phyloP scores from a whole-genome alignment of 306 rosid species.

The Argentina anserina region DNA sequence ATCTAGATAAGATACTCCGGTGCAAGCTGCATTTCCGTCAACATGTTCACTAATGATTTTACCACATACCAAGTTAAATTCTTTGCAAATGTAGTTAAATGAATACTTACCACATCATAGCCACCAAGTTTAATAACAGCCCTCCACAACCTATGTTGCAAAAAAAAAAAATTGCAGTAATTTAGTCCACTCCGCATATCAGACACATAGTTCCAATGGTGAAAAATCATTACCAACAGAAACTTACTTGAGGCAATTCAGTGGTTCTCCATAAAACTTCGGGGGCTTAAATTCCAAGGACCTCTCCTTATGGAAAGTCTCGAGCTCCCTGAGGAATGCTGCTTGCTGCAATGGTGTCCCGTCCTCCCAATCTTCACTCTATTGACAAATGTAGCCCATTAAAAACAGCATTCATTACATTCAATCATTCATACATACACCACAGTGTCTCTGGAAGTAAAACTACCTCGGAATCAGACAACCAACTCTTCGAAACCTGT shows the following conservation, averaged over 20 bases:
- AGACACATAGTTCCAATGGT: neutral
- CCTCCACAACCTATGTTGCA: slow-evolving; percentile 72
- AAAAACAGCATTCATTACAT: neutral
- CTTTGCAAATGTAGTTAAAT: neutral
- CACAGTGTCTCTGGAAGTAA: neutral
- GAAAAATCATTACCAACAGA: neutral
- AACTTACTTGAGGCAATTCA: slow-evolving; percentile 80
- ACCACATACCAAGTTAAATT: neutral
- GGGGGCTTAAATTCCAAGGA: slow-evolving; percentile 79
- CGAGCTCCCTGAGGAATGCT: slow-evolving; percentile 67
- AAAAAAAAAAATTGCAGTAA: slow-evolving; percentile 16
- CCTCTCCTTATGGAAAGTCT: slow-evolving; percentile 55
- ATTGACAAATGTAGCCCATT: neutral
- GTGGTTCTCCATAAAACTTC: slow-evolving; percentile 72
- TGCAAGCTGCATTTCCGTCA: neutral
- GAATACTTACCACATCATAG: slow-evolving; percentile 63
- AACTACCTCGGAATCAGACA: slow-evolving; percentile 42
- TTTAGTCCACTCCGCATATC: slow-evolving; percentile 15
- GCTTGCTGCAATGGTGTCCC: slow-evolving; percentile 36
- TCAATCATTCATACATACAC: neutral
- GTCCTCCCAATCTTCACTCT: slow-evolving; percentile 51
- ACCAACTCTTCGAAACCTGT: slow-evolving; percentile 35
- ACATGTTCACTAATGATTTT: neutral
- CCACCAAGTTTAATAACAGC: slow-evolving; percentile 78
- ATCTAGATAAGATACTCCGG: neutral